Evolutionary conservation across 352 stramenopile species (phyloP).

Genomic region (Peronospora belbahrii): DNA sequence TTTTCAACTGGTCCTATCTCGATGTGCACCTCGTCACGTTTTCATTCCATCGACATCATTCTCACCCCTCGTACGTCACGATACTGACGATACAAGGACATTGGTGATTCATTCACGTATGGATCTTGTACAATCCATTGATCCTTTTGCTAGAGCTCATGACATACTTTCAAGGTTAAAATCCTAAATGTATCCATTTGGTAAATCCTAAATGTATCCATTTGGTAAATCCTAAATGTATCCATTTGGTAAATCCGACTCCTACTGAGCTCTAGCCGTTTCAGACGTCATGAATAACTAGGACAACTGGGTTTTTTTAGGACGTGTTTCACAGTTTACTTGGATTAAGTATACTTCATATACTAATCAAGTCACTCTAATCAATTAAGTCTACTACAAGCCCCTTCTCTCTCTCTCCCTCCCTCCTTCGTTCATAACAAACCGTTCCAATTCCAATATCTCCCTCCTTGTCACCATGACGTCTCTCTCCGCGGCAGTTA

Average conservation of each 20-base stretch:
- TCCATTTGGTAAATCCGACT: too few relatives aligned
- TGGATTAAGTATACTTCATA: too few relatives aligned
- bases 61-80: too few relatives aligned
- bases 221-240: too few relatives aligned
- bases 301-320: too few relatives aligned
- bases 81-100: too few relatives aligned
- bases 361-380: too few relatives aligned
- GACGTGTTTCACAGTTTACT: too few relatives aligned
- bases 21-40: constrained; percentile 24
- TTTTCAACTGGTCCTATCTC: constrained; percentile 39
- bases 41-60: neutral
- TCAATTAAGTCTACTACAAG: constrained; percentile 9
- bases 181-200: constrained; percentile 16
- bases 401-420: constrained; percentile 10
- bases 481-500: neutral
- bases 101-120: constrained; percentile 20
- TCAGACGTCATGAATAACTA: too few relatives aligned
- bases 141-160: constrained; percentile 24
- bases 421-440: constrained; percentile 1
- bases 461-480: constrained; percentile 7
- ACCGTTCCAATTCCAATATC: constrained; percentile 1
- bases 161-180: constrained; percentile 10
- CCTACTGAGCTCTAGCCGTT: too few relatives aligned
- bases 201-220: too few relatives aligned
- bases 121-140: constrained; percentile 29